Conservation (phyloP, 768 basidiomycete species). For the Russula sp. region DNA sequence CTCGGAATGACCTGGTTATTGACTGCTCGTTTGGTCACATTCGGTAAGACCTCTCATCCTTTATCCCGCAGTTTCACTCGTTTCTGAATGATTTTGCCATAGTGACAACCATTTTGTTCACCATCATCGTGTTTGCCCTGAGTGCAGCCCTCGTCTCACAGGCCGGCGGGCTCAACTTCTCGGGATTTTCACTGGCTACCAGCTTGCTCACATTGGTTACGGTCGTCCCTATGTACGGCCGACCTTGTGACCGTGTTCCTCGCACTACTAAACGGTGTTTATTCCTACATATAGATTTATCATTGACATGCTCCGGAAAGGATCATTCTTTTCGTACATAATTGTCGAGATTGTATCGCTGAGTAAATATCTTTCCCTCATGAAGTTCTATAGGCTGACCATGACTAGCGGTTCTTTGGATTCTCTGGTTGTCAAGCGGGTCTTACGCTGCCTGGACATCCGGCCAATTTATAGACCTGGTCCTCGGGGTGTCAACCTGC, state of each 20-base stretch:
- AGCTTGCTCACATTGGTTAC: constrained; percentile 30
- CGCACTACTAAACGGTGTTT: neutral
- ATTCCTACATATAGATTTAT: constrained; percentile 29
- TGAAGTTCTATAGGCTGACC: neutral
- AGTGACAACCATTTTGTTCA: constrained; percentile 25
- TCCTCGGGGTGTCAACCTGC: constrained; percentile 1
- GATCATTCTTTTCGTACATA: constrained; percentile 37
- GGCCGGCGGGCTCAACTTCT: neutral
- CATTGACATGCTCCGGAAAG: constrained; percentile 34
- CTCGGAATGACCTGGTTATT: constrained; percentile 2
- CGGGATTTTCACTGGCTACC: constrained; percentile 27
- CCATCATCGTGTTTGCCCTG: constrained; percentile 32
- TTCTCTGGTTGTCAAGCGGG: constrained; percentile 38
- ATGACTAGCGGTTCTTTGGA: constrained; percentile 31
- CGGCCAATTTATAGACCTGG: neutral
- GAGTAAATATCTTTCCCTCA: constrained; percentile 27
- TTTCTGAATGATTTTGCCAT: neutral
- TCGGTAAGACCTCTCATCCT: constrained; percentile 1
- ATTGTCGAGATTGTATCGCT: constrained; percentile 35
- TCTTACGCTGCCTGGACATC: constrained; percentile 26
- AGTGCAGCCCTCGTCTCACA: constrained; percentile 29
- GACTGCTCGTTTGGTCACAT: neutral
- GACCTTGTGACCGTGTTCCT: neutral
- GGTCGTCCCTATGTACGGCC: constrained; percentile 29
- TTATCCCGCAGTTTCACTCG: too few relatives aligned